phyloP scores from a whole-genome alignment of 257 asterid genomes.

The Gentiana straminea region DNA sequence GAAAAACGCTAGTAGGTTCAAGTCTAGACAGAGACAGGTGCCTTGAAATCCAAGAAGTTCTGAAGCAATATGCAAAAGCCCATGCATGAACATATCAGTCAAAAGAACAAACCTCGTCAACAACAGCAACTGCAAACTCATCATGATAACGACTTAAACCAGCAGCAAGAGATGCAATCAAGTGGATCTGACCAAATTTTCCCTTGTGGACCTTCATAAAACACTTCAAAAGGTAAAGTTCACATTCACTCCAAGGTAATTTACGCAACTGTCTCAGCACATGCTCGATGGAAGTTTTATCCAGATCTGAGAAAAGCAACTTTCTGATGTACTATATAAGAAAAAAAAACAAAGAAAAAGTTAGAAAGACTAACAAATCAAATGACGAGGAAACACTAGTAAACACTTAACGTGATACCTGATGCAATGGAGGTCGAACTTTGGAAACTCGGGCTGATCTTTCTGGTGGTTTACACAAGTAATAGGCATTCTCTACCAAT shows the following conservation, averaged over 20 bases:
- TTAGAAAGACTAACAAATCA: slow-evolving; percentile 1
- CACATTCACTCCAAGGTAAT: slow-evolving; percentile 95
- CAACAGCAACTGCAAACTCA: slow-evolving; percentile 82
- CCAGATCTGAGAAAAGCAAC: slow-evolving; percentile 94
- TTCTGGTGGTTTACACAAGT: slow-evolving; percentile 98
- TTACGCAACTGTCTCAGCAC: slow-evolving; percentile 90
- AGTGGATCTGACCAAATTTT: slow-evolving; percentile 94
- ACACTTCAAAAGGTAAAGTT: slow-evolving; percentile 76
- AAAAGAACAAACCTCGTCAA: slow-evolving; percentile 73
- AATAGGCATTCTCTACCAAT: slow-evolving; percentile 93
- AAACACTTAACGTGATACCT: slow-evolving; percentile 36
- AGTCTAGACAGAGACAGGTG: background rate
- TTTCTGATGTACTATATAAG: slow-evolving; percentile 79
- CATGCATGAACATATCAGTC: background rate
- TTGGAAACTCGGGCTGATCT: slow-evolving; percentile 95
- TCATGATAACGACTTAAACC: slow-evolving; percentile 94
- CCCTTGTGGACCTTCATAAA: slow-evolving; percentile 98
- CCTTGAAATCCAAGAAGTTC: background rate
- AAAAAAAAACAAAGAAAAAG: slow-evolving; percentile 8
- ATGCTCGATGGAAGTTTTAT: slow-evolving; percentile 81
- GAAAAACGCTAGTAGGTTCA: background rate
- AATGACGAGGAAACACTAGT: slow-evolving; percentile 9
- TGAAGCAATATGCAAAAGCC: background rate
- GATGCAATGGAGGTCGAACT: slow-evolving; percentile 94
- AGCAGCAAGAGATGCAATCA: slow-evolving; percentile 95